phyloP scores from a whole-genome alignment of 208 protist species.

The Ichthyophonus hoferi region DNA sequence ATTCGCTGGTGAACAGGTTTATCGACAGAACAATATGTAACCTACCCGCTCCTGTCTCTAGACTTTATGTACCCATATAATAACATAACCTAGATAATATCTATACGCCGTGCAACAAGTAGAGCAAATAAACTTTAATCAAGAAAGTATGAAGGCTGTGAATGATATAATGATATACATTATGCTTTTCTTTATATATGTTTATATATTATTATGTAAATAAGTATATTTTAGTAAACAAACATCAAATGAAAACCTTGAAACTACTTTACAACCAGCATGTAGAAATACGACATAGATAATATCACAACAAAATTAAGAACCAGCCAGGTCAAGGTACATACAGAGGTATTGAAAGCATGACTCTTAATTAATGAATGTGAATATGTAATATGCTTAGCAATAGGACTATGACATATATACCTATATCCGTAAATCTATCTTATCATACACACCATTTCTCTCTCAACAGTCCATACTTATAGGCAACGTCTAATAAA shows the following conservation, averaged over 20 bases:
- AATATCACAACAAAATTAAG: background rate
- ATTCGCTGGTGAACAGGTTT: no score
- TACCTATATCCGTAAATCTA: background rate
- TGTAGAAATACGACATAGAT: no score
- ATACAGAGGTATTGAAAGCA: background rate
- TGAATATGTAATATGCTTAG: no score
- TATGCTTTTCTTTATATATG: background rate
- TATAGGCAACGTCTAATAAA: background rate
- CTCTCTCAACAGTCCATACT: no score
- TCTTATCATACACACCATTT: no score
- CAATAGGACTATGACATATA: background rate
- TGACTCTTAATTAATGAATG: constrained; percentile 2
- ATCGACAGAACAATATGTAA: no score
- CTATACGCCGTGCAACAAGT: no score
- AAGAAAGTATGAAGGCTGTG: background rate
- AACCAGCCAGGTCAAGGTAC: background rate
- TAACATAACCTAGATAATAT: no score
- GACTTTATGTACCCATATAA: no score
- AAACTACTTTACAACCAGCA: no score
- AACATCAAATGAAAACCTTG: background rate
- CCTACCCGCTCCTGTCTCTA: no score
- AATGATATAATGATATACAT: background rate
- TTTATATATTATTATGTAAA: background rate
- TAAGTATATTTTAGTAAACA: background rate
- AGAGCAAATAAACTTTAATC: background rate